Conservation (phyloP, 2,329 filamentous ascomycete species). For the Corynespora cassiicola region DNA sequence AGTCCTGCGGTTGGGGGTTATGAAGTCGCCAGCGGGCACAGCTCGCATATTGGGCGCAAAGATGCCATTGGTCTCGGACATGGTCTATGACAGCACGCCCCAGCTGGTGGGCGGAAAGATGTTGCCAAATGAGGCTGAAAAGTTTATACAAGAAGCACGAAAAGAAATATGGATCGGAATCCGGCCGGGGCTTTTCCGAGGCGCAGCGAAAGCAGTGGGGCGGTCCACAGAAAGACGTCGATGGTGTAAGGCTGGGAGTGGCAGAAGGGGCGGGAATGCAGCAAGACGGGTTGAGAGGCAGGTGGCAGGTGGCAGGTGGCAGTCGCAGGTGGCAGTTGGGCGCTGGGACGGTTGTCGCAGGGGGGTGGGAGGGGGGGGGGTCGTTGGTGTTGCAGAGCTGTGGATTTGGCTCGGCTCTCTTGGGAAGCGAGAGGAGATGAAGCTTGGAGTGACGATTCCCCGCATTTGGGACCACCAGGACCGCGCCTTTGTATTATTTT, state of each 20-base stretch:
- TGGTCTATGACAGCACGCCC: slow-evolving; percentile 29
- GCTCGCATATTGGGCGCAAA: slow-evolving; percentile 48
- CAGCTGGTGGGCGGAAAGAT: slow-evolving; percentile 27
- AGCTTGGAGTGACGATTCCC: slow-evolving; percentile 42
- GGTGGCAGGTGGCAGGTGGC: slow-evolving; percentile 9
- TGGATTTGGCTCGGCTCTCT: slow-evolving; percentile 39
- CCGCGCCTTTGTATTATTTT: slow-evolving; percentile 36
- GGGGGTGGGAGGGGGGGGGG: slow-evolving; percentile 22
- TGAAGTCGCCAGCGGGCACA: slow-evolving; percentile 51
- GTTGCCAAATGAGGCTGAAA: slow-evolving; percentile 20
- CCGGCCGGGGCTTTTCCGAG: slow-evolving; percentile 38
- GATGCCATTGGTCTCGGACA: slow-evolving; percentile 45
- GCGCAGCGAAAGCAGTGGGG: slow-evolving; percentile 26
- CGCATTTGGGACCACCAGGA: slow-evolving; percentile 45
- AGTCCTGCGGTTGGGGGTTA: slow-evolving; percentile 53
- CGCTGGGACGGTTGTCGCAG: slow-evolving; percentile 28
- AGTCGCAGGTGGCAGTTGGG: slow-evolving; percentile 16
- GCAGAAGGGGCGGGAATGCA: background rate
- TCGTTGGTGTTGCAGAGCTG: slow-evolving; percentile 34
- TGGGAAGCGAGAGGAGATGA: slow-evolving; percentile 39
- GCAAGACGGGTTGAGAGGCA: slow-evolving; percentile 3
- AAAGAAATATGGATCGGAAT: slow-evolving; percentile 33
- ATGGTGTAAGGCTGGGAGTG: slow-evolving; percentile 4
- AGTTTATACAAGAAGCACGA: slow-evolving; percentile 18
- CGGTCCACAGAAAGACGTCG: slow-evolving; percentile 17